A percentile compares a stretch with the other conserved stretches of the same genome.
Conservation (phyloP, 2,329 filamentous ascomycete species). For the Diaporthe citrichinensis region DNA sequence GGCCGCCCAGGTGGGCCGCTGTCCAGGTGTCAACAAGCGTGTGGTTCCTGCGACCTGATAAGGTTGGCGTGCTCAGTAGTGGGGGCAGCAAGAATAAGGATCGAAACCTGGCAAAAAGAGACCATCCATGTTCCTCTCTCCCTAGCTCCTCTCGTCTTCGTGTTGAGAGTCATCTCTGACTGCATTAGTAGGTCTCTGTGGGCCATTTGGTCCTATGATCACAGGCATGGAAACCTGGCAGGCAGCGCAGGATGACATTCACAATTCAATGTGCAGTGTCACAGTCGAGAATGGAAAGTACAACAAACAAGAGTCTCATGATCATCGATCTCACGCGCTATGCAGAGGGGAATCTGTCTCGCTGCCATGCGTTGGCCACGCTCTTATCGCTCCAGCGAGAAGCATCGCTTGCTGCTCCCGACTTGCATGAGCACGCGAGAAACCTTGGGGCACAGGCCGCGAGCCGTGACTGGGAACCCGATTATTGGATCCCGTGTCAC, state of each 20-base stretch:
- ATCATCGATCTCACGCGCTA: constrained; percentile 1
- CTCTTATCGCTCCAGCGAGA: constrained; percentile 19
- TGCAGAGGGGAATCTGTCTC: neutral
- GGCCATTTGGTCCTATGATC: neutral
- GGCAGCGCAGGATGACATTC: constrained; percentile 4
- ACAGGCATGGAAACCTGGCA: neutral
- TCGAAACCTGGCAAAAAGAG: neutral
- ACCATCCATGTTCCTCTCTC: neutral
- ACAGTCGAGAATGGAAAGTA: neutral
- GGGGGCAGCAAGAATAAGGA: neutral
- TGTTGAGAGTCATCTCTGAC: constrained; percentile 22
- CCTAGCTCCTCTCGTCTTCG: neutral
- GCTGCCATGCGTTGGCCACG: constrained; percentile 25
- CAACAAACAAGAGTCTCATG: neutral
- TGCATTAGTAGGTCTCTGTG: constrained; percentile 7
- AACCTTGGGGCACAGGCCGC: constrained; percentile 1
- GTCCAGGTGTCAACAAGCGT: neutral
- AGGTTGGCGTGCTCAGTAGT: constrained; percentile 11
- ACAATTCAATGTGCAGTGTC: neutral
- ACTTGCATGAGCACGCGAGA: constrained; percentile 16
- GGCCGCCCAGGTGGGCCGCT: neutral
- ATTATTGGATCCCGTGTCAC: constrained; percentile 29
- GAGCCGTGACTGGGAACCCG: constrained; percentile 14
- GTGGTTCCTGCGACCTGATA: neutral
- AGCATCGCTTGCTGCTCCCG: constrained; percentile 4